Evolutionary conservation across 2,329 filamentous ascomycete species (phyloP).

Genomic region (Leptographium wingfieldii): DNA sequence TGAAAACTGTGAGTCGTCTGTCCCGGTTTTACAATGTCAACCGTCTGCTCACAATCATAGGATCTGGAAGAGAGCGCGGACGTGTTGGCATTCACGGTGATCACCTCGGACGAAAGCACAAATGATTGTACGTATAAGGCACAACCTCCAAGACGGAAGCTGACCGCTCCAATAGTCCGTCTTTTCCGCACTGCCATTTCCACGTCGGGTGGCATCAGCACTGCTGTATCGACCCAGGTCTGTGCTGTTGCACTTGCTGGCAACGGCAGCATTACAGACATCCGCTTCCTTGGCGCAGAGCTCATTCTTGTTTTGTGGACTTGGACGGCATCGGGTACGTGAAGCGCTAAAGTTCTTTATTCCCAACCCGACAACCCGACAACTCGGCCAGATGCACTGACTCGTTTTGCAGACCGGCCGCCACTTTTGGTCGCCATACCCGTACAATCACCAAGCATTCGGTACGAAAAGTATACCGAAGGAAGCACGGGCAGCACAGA

Average conservation of each 20-base stretch:
- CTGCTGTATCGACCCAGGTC: constrained; percentile 24
- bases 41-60: background rate
- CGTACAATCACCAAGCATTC: constrained; percentile 2
- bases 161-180: constrained; percentile 29
- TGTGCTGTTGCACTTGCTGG: constrained; percentile 29
- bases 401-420: constrained; percentile 1
- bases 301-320: constrained; percentile 47
- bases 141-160: background rate
- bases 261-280: constrained; percentile 37
- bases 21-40: constrained; percentile 1
- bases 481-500: background rate
- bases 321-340: constrained; percentile 18
- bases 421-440: constrained; percentile 9
- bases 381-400: background rate
- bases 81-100: constrained; percentile 23
- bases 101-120: constrained; percentile 16
- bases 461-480: background rate
- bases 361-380: too few species aligned
- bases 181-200: constrained; percentile 41
- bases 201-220: constrained; percentile 48
- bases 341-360: background rate
- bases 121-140: constrained; percentile 20
- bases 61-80: constrained; percentile 21
- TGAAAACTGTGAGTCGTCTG: constrained; percentile 17
- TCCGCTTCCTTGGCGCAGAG: constrained; percentile 55